Conservation (phyloP, 352 stramenopile genomes). For the Halophytophthora batemanensis region DNA sequence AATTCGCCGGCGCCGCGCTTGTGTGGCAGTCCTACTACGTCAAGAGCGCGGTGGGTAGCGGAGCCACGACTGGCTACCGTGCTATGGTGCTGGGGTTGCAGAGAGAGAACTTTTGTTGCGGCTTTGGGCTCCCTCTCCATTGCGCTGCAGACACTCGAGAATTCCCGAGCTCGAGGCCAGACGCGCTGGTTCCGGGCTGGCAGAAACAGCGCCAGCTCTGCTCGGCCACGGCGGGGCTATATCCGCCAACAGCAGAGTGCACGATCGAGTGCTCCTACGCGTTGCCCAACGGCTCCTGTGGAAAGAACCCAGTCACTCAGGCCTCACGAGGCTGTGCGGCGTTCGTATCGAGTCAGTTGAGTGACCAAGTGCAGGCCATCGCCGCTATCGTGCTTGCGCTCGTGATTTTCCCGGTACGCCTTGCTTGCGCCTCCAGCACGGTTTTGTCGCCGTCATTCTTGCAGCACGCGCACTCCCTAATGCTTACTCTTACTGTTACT, state of each 20-base stretch:
- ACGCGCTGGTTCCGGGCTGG: conserved; percentile 22
- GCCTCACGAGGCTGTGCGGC: conserved; percentile 51
- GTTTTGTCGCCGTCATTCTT: not conserved
- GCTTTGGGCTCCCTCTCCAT: conserved; percentile 50
- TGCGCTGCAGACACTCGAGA: conserved; percentile 40
- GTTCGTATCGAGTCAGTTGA: conserved; percentile 43
- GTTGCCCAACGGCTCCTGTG: conserved; percentile 57
- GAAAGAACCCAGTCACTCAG: conserved; percentile 45
- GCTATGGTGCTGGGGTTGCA: conserved; percentile 60
- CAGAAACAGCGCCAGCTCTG: conserved; percentile 29
- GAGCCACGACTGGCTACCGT: conserved; percentile 27
- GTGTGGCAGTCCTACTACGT: conserved; percentile 77
- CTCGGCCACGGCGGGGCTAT: conserved; percentile 22
- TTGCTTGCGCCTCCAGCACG: conserved; percentile 2
- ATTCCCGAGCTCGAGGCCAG: conserved; percentile 50
- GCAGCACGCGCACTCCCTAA: not conserved
- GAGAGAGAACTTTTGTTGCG: conserved; percentile 68
- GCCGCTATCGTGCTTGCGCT: conserved; percentile 30
- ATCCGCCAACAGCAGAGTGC: conserved; percentile 54
- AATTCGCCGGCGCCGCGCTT: conserved; percentile 56
- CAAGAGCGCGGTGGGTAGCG: conserved; percentile 31
- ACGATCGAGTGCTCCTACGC: conserved; percentile 51
- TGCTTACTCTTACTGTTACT: not conserved
- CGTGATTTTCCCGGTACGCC: conserved; percentile 47
- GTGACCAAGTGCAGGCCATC: conserved; percentile 43